These are phyloP conservation scores for Saccharomyces pastorianus DNA, from an alignment of 1,139 yeast species.

Conservation along the genomic window DNA sequence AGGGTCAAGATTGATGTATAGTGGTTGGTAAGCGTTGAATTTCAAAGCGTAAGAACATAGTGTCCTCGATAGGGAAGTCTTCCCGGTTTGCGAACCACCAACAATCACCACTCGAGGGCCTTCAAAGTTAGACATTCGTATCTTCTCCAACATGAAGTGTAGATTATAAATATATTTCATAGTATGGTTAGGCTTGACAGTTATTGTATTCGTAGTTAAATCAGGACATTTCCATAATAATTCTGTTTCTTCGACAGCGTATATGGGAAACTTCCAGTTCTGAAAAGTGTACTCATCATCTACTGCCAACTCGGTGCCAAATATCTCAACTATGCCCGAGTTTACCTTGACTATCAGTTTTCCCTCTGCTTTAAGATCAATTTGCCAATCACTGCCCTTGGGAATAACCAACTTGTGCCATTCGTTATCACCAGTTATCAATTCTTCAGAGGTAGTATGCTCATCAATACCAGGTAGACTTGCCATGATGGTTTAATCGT, in stretches of 20 bases:
- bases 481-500: constrained; percentile 9
- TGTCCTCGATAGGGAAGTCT: constrained; percentile 64
- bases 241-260: constrained; percentile 51
- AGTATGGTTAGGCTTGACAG: constrained; percentile 26
- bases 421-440: constrained; percentile 16
- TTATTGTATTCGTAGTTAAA: constrained; percentile 11
- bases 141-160: constrained; percentile 67
- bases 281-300: constrained; percentile 55
- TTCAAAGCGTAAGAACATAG: constrained; percentile 71
- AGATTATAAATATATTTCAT: constrained; percentile 47
- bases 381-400: constrained; percentile 69
- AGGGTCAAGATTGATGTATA: constrained; percentile 79
- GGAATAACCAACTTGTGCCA: constrained; percentile 30
- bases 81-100: constrained; percentile 72
- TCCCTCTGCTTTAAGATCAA: constrained; percentile 59
- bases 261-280: constrained; percentile 52
- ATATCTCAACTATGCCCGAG: constrained; percentile 77
- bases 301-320: constrained; percentile 83
- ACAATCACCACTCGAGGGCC: constrained; percentile 69
- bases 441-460: constrained; percentile 6
- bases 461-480: constrained; percentile 21
- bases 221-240: constrained; percentile 37
- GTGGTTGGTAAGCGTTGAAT: constrained; percentile 50
- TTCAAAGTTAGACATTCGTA: constrained; percentile 37
- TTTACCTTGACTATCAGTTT: constrained; percentile 47